Conservation (phyloP, 169 alveolate genomes). For the Amoebophrya sp. region DNA sequence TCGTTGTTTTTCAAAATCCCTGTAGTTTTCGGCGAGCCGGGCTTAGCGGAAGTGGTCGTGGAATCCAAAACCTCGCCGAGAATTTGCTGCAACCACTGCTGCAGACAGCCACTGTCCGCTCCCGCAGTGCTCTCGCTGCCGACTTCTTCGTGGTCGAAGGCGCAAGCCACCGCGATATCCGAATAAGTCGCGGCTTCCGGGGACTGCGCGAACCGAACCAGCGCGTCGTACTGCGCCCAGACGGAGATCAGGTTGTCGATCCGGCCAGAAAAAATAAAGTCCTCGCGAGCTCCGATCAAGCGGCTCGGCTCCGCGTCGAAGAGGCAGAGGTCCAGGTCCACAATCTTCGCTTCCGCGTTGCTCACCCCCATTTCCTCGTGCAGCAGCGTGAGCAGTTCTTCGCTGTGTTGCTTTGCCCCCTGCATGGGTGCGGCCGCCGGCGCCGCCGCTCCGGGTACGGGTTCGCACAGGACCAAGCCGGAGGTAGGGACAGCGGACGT, state of each 20-base stretch:
- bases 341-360: conserved; percentile 42
- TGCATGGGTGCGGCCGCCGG: too few species aligned
- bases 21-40: neutral
- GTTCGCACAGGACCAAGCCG: too few species aligned
- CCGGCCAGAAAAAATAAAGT: conserved; percentile 83
- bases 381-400: conserved; percentile 35
- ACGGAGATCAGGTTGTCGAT: conserved; percentile 82
- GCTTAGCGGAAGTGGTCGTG: neutral
- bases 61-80: neutral
- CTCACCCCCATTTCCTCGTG: conserved; percentile 53
- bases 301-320: conserved; percentile 76
- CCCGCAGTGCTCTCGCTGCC: conserved; percentile 85
- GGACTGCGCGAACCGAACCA: conserved; percentile 57
- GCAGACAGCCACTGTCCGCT: conserved; percentile 59
- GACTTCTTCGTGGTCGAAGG: conserved; percentile 90
- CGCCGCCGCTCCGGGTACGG: too few species aligned
- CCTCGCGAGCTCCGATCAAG: conserved; percentile 79
- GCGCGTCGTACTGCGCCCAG: conserved; percentile 74
- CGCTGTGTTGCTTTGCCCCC: too few species aligned
- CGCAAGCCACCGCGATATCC: conserved; percentile 56
- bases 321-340: conserved; percentile 72
- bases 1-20: neutral
- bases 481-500: conserved; percentile 34
- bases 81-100: conserved; percentile 21
- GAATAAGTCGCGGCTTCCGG: neutral